Conservation (phyloP, 2,329 filamentous ascomycete genomes). For the Cylindrodendrum hubeiense region DNA sequence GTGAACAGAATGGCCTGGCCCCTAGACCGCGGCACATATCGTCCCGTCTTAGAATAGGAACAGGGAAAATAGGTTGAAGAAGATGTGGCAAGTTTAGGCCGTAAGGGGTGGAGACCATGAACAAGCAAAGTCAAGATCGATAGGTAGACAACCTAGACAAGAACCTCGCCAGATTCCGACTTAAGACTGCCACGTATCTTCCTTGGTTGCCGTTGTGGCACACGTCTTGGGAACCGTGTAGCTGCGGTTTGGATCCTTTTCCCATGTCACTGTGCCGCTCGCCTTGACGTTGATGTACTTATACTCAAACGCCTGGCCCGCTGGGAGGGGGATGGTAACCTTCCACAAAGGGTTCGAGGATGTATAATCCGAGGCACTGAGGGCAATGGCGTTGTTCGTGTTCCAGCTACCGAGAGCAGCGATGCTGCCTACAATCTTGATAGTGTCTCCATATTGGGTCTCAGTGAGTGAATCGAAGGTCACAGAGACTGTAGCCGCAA, state of each 20-base stretch:
- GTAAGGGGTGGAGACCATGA: not conserved
- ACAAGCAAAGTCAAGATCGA: not conserved
- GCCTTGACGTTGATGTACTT: constrained; percentile 74
- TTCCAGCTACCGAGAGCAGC: constrained; percentile 74
- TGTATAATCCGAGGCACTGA: constrained; percentile 72
- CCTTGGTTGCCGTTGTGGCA: constrained; percentile 41
- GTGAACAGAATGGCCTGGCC: not conserved
- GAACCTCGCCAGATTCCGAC: not conserved
- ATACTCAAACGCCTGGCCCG: constrained; percentile 71
- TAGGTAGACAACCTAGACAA: not conserved
- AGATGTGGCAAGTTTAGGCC: not conserved
- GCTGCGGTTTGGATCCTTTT: constrained; percentile 67
- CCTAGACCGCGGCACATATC: not conserved
- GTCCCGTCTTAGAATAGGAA: not conserved
- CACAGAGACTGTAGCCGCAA: constrained; percentile 64
- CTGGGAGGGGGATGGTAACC: constrained; percentile 64
- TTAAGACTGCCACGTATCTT: constrained; percentile 47
- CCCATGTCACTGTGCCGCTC: constrained; percentile 71
- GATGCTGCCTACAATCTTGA: constrained; percentile 74
- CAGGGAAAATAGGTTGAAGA: not conserved
- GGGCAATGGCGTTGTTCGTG: constrained; percentile 62
- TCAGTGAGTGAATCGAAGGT: constrained; percentile 71
- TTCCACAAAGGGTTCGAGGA: constrained; percentile 72
- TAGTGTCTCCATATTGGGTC: constrained; percentile 71
- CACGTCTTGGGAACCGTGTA: constrained; percentile 50